Evolutionary conservation across 805 yeast species (phyloP), one percentile per base, ranked within the genome.

Genomic region (Saturnispora saitoi): DNA sequence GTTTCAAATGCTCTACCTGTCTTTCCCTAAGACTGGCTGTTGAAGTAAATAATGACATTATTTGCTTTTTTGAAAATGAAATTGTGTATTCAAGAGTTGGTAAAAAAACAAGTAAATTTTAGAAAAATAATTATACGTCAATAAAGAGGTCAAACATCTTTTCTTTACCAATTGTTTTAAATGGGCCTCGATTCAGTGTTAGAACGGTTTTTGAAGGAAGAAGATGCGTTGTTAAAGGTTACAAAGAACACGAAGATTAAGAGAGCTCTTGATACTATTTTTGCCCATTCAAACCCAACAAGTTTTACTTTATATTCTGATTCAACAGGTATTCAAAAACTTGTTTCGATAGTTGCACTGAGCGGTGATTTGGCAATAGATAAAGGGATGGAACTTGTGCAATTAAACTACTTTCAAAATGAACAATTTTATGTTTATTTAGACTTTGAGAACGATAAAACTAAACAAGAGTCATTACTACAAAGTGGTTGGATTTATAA

Each of bases 1-100:
- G 84, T 71, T 86, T 86, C 59, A 91, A 72, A 43, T 76, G 59
- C 20, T 55, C 47, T 22, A 62, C 59, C 50, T 63, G 67, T 43
- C 66, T 54, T 40, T 59, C 62, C 42, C 67, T 54, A 22, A 63
- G 54, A 30, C 58, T 51, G 22, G 49, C 54, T 8, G 52, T 43
- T 8, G 52, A 47, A 1, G 48, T 48, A 9, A 55, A 48, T 20
- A 57, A 34, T 11, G 60, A 56, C 59, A 57, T 57, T 19, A 19
- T 43, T 29, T 20, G 19, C 36, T n/a, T n/a, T 24, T 22, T 31
- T 17, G 32, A 17, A 22, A 7, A 24, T 26, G 39, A 42, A 26
- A 10, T 22, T 12, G 30, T 42, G 26, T 17, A 15, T 12, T 42
- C 30, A 15, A 32, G 19, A 14, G 32, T 36, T 32, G 36, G 38